Evolutionary conservation across 495 filamentous ascomycete species (phyloP), one percentile per base, ranked within the genome.

Genomic region (Podospora didyma): DNA sequence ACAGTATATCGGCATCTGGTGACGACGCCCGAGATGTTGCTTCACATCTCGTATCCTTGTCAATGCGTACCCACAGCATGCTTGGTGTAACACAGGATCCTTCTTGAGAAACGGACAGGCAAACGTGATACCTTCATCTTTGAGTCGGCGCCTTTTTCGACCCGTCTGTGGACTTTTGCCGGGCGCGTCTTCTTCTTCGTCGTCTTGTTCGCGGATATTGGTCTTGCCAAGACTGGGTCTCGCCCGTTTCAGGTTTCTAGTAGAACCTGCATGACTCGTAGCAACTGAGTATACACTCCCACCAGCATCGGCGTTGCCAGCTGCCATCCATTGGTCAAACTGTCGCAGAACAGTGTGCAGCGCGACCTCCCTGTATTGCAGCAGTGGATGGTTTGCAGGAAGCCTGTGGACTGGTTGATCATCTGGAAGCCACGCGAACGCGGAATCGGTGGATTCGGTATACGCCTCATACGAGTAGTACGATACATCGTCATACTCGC

Each of bases 81-180:
- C 37, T 23, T 54, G 55, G 51, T 73, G 63, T 14, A 35, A 51
- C 4, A 62, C 59, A 4, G 64, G 66, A 28, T 69, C 62, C 57
- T 65, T 69, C 41, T 73, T 73, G 5, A 67, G 60, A 42, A 59
- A 73, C 0, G 70, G 70, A 39, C 70, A 73, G 6, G 70, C 70
- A 45, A 73, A 57, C 16, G 22, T 31, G 26, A 9, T 3, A 31
- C 26, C 26, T 3, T 31, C 26, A 31, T 31, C 26, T 3, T 31
- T 31, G 7, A 12, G 16, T 12, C 20, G 34, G 14, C 9, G 42
- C 16, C 34, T 37, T 44, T 41, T 47, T 26, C 47, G 19, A 1
- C 45, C 14, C 23, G 7, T 10, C 2, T 21, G 23, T 39, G 53
- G 31, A 14, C 21, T 42, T 2, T 56, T 28, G 2, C 4, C 28